phyloP scores from a whole-genome alignment of 176 grass and related monocot species.

The Hyparrhenia diplandra region DNA sequence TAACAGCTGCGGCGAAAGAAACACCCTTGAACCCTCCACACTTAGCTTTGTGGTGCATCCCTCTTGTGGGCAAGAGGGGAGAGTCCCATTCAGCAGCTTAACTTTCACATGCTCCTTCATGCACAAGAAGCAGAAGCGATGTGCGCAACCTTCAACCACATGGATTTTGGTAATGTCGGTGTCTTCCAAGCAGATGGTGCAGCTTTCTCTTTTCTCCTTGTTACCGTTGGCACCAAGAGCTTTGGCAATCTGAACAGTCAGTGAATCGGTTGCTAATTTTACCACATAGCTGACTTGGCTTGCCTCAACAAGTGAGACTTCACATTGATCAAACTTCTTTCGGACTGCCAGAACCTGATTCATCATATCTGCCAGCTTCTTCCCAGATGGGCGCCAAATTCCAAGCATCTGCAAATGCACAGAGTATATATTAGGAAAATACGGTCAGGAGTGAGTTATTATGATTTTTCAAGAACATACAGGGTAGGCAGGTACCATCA shows the following conservation, averaged over 20 bases:
- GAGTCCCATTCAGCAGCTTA: too few species aligned
- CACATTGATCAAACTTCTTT: slow-evolving; percentile 50
- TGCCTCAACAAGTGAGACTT: slow-evolving; percentile 34
- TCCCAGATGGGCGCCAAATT: slow-evolving; percentile 31
- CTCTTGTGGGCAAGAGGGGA: too few species aligned
- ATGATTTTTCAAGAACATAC: background rate
- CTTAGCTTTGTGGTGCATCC: too few species aligned
- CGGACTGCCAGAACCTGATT: slow-evolving; percentile 28
- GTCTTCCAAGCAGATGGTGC: too few species aligned
- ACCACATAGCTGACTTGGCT: slow-evolving; percentile 27
- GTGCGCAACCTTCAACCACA: too few species aligned
- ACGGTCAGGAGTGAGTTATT: background rate
- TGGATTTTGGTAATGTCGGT: too few species aligned
- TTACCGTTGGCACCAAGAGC: too few species aligned
- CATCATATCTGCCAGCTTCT: slow-evolving; percentile 39
- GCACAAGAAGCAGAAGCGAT: too few species aligned
- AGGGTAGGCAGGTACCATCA: background rate
- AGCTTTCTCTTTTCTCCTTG: too few species aligned
- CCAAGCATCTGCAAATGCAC: slow-evolving; percentile 44
- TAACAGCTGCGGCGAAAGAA: too few species aligned
- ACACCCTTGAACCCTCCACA: too few species aligned
- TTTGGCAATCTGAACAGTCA: slow-evolving; percentile 39
- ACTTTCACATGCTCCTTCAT: too few species aligned
- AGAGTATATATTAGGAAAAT: background rate
- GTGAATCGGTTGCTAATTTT: slow-evolving; percentile 53